Evolutionary conservation across 2,329 filamentous ascomycete genomes (phyloP), one percentile per base, ranked within the genome.

Genomic region (Ophiognomonia clavigignenti-juglandacearum): DNA sequence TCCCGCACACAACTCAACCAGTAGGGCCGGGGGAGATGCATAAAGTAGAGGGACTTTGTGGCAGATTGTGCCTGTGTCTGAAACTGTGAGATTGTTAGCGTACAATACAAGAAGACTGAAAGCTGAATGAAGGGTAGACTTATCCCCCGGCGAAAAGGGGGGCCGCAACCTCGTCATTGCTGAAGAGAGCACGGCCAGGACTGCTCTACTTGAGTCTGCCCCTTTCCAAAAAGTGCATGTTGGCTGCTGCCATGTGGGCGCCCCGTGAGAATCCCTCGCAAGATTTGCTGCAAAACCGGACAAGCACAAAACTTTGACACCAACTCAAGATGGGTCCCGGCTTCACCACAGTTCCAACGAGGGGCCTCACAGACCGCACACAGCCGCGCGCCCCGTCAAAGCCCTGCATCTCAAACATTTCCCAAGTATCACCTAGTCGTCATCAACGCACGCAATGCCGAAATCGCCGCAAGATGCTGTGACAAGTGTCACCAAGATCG

Each of bases 281-380:
- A 45, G 48, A 43, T 16, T 11, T 59, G 48, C 54, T 54, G 22
- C 55, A 63, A 61, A 60, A 57, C 72, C 77, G 72, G 88, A 92
- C 87, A 91, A 92, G 88, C 78, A 76, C 88, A 73, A 89, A 83
- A 74, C 88, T 90, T 89, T 95, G 88, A 95, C 84, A 73, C 86
- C 86, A 89, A 90, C 86, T 79, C 84, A 64, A 81, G 86, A 89
- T 88, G 89, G 86, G 87, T 89, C 88, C 88, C 76, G 69, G 67
- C 41, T 18, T 40, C 40, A 37, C 44, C 16, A 19, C 38, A 20
- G 11, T 18, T 34, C 34, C 27, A 52, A 36, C 18, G 27, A 48
- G 39, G 47, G 47, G 43, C 46, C 43, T 39, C 27, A 18, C 16
- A 36, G 18, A 23, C 19, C 39, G 34, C 18, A 9, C 41, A 34